phyloP scores from a whole-genome alignment of 805 yeast genomes.

The Candida koratica region DNA sequence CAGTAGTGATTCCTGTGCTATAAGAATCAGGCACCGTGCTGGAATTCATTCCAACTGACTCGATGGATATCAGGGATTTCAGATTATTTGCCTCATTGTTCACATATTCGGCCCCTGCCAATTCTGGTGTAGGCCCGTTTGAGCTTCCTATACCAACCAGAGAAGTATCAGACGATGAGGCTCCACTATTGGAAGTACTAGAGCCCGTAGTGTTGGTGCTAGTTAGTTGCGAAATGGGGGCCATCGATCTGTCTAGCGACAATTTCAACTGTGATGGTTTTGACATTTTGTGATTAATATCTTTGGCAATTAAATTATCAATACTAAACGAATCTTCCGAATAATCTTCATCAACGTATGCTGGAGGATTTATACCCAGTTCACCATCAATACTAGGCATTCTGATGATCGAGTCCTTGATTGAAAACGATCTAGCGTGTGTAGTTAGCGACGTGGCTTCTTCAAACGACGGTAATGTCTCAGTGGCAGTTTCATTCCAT shows the following conservation, averaged over 20 bases:
- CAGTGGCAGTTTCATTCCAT: constrained; percentile 20
- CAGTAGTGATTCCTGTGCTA: constrained; percentile 10
- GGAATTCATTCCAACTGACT: constrained; percentile 7
- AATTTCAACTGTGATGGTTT: constrained; percentile 23
- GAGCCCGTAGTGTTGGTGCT: background rate
- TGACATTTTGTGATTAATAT: constrained; percentile 1
- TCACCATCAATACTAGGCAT: constrained; percentile 22
- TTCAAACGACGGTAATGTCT: constrained; percentile 57
- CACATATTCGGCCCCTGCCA: constrained; percentile 1
- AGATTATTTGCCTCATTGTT: constrained; percentile 1
- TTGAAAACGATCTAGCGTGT: constrained; percentile 33
- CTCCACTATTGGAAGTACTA: background rate
- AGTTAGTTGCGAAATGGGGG: constrained; percentile 17
- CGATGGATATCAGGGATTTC: constrained; percentile 5
- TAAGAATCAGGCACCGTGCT: constrained; percentile 8
- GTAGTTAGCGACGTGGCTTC: constrained; percentile 53
- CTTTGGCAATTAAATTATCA: constrained; percentile 25
- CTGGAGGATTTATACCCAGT: constrained; percentile 11
- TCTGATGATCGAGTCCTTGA: constrained; percentile 39
- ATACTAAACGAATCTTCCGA: constrained; percentile 15
- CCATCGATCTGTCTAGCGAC: constrained; percentile 33
- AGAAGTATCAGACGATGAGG: constrained; percentile 3
- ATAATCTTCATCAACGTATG: constrained; percentile 11
- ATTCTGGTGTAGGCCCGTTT: background rate
- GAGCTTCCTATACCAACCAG: background rate